Base-by-base conservation (phyloP, 108 stramenopile species). In the Skeletonema menzelii region DNA sequence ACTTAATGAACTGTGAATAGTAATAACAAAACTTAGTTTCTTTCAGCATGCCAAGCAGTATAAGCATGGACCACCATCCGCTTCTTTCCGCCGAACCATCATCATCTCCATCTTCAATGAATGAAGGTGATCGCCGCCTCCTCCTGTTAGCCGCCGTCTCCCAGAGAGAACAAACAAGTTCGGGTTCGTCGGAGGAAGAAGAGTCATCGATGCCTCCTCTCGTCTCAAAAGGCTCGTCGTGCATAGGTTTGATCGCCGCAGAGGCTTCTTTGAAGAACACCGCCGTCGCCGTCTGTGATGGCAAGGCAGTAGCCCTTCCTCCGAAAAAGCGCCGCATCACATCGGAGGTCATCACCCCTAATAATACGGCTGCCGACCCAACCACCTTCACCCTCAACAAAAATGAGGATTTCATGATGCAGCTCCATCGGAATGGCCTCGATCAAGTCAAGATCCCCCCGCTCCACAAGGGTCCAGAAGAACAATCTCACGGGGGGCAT, bases 321-420 rank as follows among this genome's bases (percentile, higher is more conserved):
- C 11, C 10, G 3, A 53, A 15, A 22, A 53, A 53, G 49, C 49
- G 20, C 12, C 2, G n/a, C 6, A 22, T 22, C 20, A 2, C 6
- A 24, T 22, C 35, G 1, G 35, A 37, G 12, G 8, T 10, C 22
- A 38, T 13, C 37, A 4, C 40, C 49, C 22, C 5, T 22, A 53
- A 19, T 7, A 22, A 19, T 10, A 2, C 20, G 11, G 0, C 22
- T 10, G 22, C 8, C 22, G 49, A 53, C 22, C 49, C 49, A 22
- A 53, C 49, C 49, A 53, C 49, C 49, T 53, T 53, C 49, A 53
- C 49, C 22, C 49, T 53, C 22, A 24, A 53, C 49, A 8, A 53
- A 20, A 4, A 22, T 22, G 49, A 53, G 10, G 49, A 53, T 22
- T 8, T 53, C 1, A 53, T 53, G 49, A 12, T 37, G 2, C 35